Percentiles rank a stretch among this genome's conserved stretches.
Evolutionary conservation across 306 rosid genomes (phyloP).

Genomic region (Pterocarpus macrocarpus): DNA sequence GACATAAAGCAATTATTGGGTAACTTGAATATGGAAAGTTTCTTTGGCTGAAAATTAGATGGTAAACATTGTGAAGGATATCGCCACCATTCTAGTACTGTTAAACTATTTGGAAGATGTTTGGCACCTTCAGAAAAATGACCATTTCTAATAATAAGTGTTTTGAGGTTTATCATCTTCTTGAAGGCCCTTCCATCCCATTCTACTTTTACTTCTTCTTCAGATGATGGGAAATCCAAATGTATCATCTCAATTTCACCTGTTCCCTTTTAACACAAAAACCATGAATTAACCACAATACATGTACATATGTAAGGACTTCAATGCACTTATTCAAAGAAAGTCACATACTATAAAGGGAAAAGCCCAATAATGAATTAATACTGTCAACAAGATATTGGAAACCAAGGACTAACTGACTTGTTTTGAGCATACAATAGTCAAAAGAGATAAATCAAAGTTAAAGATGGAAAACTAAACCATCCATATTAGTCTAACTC

Average conservation of each 20-base stretch:
- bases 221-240: too few relatives aligned
- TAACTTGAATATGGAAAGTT: background rate
- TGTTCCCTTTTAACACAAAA: too few relatives aligned
- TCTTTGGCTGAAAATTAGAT: background rate
- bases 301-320: background rate
- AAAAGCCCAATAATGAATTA: too few relatives aligned
- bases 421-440: background rate
- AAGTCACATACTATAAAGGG: background rate
- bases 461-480: too few relatives aligned
- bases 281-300: background rate
- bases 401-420: too few relatives aligned
- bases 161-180: too few relatives aligned
- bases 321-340: background rate
- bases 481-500: too few relatives aligned
- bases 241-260: too few relatives aligned
- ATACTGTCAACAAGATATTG: too few relatives aligned
- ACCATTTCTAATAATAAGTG: background rate
- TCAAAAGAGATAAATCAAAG: too few relatives aligned
- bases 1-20: background rate
- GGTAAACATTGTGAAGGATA: background rate
- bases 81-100: background rate
- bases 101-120: background rate
- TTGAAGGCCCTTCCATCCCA: too few relatives aligned
- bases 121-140: background rate
- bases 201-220: too few relatives aligned